Conservation (phyloP, 1,284 basidiomycete genomes). For the Rhodotorula sp. region DNA sequence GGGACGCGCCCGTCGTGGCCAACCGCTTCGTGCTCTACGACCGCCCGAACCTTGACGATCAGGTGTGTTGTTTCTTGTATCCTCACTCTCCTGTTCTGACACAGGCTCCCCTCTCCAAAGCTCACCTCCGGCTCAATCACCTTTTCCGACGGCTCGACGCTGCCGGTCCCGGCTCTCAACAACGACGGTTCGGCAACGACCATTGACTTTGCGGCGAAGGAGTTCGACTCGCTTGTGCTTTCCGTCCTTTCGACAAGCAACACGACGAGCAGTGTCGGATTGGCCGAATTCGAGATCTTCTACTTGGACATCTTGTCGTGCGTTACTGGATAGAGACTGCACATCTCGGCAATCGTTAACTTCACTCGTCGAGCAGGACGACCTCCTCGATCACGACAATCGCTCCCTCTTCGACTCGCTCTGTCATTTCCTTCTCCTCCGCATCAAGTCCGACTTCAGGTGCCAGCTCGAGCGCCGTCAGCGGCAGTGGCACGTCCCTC, state of each 20-base stretch:
- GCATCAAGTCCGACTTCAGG: too few species aligned
- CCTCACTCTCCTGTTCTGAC: not conserved
- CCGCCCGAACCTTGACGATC: conserved; percentile 22
- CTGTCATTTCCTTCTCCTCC: not conserved
- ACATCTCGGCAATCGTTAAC: too few species aligned
- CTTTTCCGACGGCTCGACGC: conserved; percentile 6
- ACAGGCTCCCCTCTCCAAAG: not conserved
- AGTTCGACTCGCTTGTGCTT: conserved; percentile 4
- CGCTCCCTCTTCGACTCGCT: not conserved
- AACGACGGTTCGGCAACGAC: conserved; percentile 18
- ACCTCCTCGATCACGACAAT: not conserved
- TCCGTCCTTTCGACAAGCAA: conserved; percentile 8
- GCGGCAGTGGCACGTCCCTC: not conserved
- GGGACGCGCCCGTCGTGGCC: conserved; percentile 7
- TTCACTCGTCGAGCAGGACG: too few species aligned
- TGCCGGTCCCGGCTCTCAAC: conserved; percentile 1
- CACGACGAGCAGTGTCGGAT: conserved; percentile 13
- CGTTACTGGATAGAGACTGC: too few species aligned
- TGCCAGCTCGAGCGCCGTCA: not conserved
- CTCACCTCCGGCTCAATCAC: conserved; percentile 14
- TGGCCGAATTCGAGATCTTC: conserved; percentile 36
- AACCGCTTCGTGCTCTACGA: conserved; percentile 21
- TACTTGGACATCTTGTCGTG: not conserved
- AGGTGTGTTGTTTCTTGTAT: not conserved
- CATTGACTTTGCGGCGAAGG: conserved; percentile 8